Evolutionary conservation across 805 yeast species (phyloP), one percentile per base, ranked within the genome.

Genomic region (Myxozyma melibiosi): DNA sequence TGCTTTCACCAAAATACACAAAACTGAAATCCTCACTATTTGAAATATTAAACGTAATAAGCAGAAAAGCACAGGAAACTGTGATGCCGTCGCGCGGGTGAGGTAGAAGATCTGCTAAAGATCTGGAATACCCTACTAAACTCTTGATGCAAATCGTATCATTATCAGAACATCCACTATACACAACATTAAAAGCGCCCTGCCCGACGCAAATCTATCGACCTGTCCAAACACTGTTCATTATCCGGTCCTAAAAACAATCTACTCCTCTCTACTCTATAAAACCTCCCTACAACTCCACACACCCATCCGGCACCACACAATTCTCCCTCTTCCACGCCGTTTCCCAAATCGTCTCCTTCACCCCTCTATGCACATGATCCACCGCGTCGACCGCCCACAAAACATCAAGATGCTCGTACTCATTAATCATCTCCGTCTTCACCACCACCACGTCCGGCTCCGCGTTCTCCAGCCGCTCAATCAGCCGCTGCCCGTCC

Each of bases 321-420:
- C 53, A 58, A 4, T 43, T 30, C 38, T 51, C 54, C 16, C 61
- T 49, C 11, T 40, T 45, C 42, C 44, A 53, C 2, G 64, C 66
- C 2, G 66, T 63, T 18, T 44, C 30, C 67, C 68, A 65, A 28
- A 74, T 67, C 38, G 66, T 68, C 30, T 66, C 61, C 18, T 60
- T 61, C 55, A 74, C 50, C 1, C 76, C 78, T 43, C 49, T 71
- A 0, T 95, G 96, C 20, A 92, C 80, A 42, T 77, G 78, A 3
- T 81, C 83, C 27, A 81, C 76, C 1, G 84, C 84, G 67, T 88
- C 91, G 66, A 80, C 83, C 0, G 97, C 92, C 99, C 99, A 92
- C 13, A 91, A 75, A 0, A 90, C 96, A 71, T 92, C 99, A 51
- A 92, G 73, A 71, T 92, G 99, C 16, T 90, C 83, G 70, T 92